phyloP scores from a whole-genome alignment of 208 protist genomes.

The Leishmania guyanensis region DNA sequence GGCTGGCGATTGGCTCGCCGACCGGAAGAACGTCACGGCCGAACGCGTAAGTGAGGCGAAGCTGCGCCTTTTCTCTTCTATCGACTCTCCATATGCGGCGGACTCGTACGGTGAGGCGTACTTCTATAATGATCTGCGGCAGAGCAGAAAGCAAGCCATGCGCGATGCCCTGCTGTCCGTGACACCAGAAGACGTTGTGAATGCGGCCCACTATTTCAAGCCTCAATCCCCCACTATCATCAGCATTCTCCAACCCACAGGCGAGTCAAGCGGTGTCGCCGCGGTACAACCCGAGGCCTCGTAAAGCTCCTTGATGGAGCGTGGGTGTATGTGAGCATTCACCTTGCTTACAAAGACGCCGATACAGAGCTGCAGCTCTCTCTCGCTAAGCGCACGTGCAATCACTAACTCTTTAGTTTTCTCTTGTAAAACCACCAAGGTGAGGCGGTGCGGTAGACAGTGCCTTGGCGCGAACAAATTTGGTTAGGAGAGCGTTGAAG shows the following conservation, averaged over 20 bases:
- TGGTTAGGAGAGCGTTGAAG: neutral
- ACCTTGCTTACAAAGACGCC: neutral
- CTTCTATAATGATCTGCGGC: conserved; percentile 76
- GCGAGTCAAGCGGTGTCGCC: neutral
- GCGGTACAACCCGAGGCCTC: neutral
- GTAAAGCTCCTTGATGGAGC: neutral
- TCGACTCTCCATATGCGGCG: conserved; percentile 87
- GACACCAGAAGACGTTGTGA: conserved; percentile 64
- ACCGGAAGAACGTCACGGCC: conserved; percentile 59
- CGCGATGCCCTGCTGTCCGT: conserved; percentile 72
- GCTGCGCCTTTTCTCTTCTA: conserved; percentile 81
- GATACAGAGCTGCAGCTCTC: neutral
- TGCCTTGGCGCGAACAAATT: neutral
- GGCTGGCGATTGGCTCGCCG: conserved; percentile 64
- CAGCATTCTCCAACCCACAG: conserved; percentile 38
- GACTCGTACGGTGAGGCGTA: conserved; percentile 82
- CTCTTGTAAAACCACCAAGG: neutral
- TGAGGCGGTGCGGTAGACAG: neutral
- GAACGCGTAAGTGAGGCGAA: conserved; percentile 83
- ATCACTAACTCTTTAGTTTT: neutral
- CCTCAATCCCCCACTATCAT: conserved; percentile 21
- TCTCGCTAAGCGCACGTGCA: neutral
- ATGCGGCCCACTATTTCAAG: conserved; percentile 60
- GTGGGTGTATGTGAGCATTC: neutral
- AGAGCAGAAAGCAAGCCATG: conserved; percentile 77